Percentiles rank a stretch among this genome's conserved stretches.
These are phyloP conservation scores for Epithemia pelagica DNA, from an alignment of 108 stramenopile species.

Conservation along the genomic window DNA sequence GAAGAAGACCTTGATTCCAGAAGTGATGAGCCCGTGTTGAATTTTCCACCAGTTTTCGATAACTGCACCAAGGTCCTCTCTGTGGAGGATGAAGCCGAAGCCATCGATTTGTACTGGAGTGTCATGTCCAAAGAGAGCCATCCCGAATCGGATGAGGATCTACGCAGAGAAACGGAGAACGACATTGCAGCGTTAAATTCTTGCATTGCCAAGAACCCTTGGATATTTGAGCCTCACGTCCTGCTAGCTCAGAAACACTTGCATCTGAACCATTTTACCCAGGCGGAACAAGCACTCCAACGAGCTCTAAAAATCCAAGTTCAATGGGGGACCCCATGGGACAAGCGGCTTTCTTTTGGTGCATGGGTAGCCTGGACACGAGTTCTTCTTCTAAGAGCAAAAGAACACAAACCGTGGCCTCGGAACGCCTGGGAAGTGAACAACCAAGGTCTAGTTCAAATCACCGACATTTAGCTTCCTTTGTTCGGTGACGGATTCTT, in stretches of 20 bases:
- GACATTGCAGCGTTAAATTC: not conserved
- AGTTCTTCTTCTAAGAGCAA: constrained; percentile 4
- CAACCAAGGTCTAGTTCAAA: constrained; percentile 18
- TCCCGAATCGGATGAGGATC: not conserved
- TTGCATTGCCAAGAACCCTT: constrained; percentile 5
- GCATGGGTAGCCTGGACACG: constrained; percentile 21
- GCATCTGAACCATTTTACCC: constrained; percentile 4
- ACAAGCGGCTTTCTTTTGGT: constrained; percentile 24
- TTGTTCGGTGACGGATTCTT: too few species aligned
- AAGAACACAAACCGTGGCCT: constrained; percentile 13
- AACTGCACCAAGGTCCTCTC: constrained; percentile 7
- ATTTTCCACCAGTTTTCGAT: constrained; percentile 13
- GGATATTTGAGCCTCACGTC: constrained; percentile 14
- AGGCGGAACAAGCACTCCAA: not conserved
- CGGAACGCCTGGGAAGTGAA: constrained; percentile 23
- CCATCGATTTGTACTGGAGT: constrained; percentile 19
- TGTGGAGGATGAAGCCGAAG: constrained; percentile 4
- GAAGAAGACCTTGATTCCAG: not conserved
- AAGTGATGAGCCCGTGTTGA: not conserved
- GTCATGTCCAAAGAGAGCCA: constrained; percentile 6
- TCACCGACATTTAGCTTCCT: too few species aligned
- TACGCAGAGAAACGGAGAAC: not conserved
- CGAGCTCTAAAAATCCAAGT: constrained; percentile 6
- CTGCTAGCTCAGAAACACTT: constrained; percentile 10
- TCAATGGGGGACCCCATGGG: constrained; percentile 6